Evolutionary conservation across 2,329 filamentous ascomycete genomes (phyloP).

Genomic region (Ophiostoma triangulosporum): DNA sequence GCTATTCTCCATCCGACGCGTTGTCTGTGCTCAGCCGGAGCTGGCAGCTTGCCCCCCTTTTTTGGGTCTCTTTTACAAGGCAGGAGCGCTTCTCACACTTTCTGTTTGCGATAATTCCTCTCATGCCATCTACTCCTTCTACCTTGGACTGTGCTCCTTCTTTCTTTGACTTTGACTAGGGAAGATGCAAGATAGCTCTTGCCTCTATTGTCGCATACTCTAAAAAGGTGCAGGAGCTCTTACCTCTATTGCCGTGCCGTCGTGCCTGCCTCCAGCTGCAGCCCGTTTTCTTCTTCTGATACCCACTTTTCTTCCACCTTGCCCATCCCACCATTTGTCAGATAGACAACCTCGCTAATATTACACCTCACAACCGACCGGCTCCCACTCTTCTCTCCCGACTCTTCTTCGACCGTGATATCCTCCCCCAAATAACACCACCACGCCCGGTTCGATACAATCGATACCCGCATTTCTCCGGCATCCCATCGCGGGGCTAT

Average conservation of each 20-base stretch:
- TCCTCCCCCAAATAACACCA: not conserved
- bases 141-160: too few species aligned
- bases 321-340: not conserved
- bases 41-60: not conserved
- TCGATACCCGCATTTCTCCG: slow-evolving; percentile 7
- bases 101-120: too few species aligned
- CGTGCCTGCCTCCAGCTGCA: not conserved
- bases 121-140: too few species aligned
- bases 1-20: not conserved
- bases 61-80: not conserved
- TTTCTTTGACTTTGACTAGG: too few species aligned
- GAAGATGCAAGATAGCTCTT: too few species aligned
- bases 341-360: not conserved
- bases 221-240: too few species aligned
- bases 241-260: not conserved
- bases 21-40: not conserved
- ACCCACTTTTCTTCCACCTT: not conserved
- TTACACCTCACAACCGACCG: not conserved
- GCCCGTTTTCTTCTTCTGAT: not conserved
- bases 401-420: slow-evolving; percentile 1
- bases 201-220: too few species aligned
- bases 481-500: not conserved
- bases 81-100: too few species aligned
- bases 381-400: not conserved
- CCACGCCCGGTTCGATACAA: slow-evolving; percentile 5